Evolutionary conservation across 2,329 filamentous ascomycete species (phyloP).

Genomic region (Alternaria brassicae): DNA sequence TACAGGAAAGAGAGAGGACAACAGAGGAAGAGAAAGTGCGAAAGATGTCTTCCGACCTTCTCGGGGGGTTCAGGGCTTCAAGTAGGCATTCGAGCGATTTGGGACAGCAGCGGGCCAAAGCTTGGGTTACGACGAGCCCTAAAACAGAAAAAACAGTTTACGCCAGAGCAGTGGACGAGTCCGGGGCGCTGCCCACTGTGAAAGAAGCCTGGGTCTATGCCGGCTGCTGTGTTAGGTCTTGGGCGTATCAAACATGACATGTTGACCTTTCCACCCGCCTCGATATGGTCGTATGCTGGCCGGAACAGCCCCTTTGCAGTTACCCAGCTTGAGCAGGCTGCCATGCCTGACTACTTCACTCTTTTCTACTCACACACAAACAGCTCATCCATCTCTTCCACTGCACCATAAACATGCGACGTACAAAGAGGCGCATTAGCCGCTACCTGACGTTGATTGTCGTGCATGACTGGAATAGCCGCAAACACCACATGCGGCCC

Average conservation of each 20-base stretch:
- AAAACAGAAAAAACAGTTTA: slow-evolving; percentile 42
- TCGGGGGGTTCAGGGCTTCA: slow-evolving; percentile 28
- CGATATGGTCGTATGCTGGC: neutral
- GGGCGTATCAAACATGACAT: slow-evolving; percentile 19
- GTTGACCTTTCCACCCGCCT: neutral
- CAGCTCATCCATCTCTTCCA: slow-evolving; percentile 14
- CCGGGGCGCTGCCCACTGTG: slow-evolving; percentile 16
- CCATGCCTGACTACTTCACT: neutral
- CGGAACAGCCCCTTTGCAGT: neutral
- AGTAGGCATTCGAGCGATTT: slow-evolving; percentile 42
- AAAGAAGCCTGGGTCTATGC: slow-evolving; percentile 20
- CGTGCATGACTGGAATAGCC: neutral
- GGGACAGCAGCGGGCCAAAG: slow-evolving; percentile 44
- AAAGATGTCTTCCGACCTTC: slow-evolving; percentile 28
- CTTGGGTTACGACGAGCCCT: slow-evolving; percentile 44
- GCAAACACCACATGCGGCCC: neutral
- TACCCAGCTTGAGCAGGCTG: neutral
- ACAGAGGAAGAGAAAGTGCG: slow-evolving; percentile 28
- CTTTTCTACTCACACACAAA: neutral
- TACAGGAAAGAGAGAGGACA: slow-evolving; percentile 30
- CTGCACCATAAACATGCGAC: slow-evolving; percentile 25
- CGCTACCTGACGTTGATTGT: slow-evolving; percentile 25
- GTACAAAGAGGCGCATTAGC: slow-evolving; percentile 24
- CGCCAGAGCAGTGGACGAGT: slow-evolving; percentile 34
- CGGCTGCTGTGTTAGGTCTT: slow-evolving; percentile 18